Base-by-base conservation (phyloP, 768 basidiomycete species). In the Termitomyces sp. region DNA sequence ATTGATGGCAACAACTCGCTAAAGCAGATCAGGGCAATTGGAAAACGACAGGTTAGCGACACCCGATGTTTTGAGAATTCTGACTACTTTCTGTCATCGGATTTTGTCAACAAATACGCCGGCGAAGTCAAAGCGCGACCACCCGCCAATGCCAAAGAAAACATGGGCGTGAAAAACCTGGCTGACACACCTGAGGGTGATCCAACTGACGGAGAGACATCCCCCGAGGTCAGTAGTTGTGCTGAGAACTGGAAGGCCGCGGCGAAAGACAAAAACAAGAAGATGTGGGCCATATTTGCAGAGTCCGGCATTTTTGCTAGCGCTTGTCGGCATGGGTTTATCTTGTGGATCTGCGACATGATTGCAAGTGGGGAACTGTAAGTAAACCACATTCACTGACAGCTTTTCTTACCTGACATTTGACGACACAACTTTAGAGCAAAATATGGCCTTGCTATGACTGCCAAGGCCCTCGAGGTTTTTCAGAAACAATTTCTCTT, bases 1-100 rank as follows among this genome's bases (percentile, higher is more conserved):
- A 60, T 70, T 45, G 71, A 76, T 53, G 67, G 70, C 3, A 75
- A 74, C 50, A 58, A 68, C 33, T 75, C 67, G 0, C 58, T 68
- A n/a, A 70, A 71, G 49, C 1, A 3, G 2, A 61, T 74, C 31
- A 64, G 60, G 7, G 54, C 43, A 18, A 45, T 61, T 3, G 61
- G 62, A 0, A n/a, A 49, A 7, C 60, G 62, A 15, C 42, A 61
- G 10, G 49, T 45, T 29, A 61, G 41, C 5, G 64, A 71, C 38
- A 51, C 29, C 0, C 56, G 63, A 0, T 38, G 53, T 3, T 63
- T 65, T 40, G 39, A 40, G 39, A 20, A 48, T 9, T 65, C 61
- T 31, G 58, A 66, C 44, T 66, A 70, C 42, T 72, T 59, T 47
- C 56, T 75, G n/a, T n/a, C n/a, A n/a, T n/a, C n/a, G n/a, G n/a